Evolutionary conservation across 2,329 filamentous ascomycete genomes (phyloP), one percentile per base, ranked within the genome.

Genomic region (Apiospora marii): DNA sequence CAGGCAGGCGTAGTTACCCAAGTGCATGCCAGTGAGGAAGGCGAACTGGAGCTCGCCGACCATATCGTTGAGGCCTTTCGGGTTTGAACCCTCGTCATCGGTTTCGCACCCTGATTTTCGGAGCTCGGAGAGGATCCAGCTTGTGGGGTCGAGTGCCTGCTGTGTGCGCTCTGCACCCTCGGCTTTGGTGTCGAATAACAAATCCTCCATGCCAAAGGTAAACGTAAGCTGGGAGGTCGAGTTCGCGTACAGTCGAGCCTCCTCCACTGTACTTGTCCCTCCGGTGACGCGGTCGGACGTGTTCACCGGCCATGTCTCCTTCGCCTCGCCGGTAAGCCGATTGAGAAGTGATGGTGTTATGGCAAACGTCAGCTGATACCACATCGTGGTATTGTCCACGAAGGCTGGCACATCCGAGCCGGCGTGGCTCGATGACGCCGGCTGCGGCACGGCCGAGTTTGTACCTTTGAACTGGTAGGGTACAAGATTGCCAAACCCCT

Each of bases 11-110:
- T 87, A 81, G 78, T 91, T 92, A 53, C 87, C 86, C 0, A 92
- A 85, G 71, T 89, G 84, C 78, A 87, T 85, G 49, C 89, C 90
- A 0, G 86, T 87, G 5, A 92, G 76, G 76, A 88, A 92, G 58
- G 86, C 85, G 78, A 92, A 88, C 75, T 92, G 90, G 1, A 92
- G 79, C 77, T 92, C 90, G 67, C 89, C 90, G 6, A 89, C 79
- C 37, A 92, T 80, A 71, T 89, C 86, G 1, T 82, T 81, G 19
- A 58, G 69, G 1, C 24, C 19, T 6, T 16, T n/a, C 10, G 19
- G 24, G 24, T 6, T 12, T 3, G 22, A 5, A 34, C 68, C 48
- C 43, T 27, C 5, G 14, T 24, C 16, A 19, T 34, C 53, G 27
- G 2, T 6, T 10, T 30, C 51, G 51, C 30, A 12, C 16, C 41